Evolutionary conservation across 2,329 filamentous ascomycete genomes (phyloP).

Genomic region (Fusarium buharicum): DNA sequence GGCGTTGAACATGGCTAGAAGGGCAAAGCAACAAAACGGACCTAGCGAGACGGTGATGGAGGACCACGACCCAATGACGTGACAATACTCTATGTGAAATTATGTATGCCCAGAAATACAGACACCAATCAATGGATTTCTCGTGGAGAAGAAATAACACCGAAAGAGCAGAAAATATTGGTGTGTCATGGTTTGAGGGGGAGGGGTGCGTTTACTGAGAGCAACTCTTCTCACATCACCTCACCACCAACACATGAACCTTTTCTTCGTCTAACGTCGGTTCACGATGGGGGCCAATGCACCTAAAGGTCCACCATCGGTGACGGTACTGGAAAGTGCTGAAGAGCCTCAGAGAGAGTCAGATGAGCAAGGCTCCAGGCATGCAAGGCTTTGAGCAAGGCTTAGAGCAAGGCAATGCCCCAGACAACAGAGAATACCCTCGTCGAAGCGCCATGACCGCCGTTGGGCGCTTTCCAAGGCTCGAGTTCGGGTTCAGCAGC

Average conservation of each 20-base stretch:
- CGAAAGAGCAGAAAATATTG: slow-evolving; percentile 20
- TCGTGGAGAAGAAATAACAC: slow-evolving; percentile 24
- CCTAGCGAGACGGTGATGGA: slow-evolving; percentile 14
- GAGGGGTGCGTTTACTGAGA: slow-evolving; percentile 15
- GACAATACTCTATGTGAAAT: slow-evolving; percentile 14
- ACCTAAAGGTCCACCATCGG: slow-evolving; percentile 23
- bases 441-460: slow-evolving; percentile 23
- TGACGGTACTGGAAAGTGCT: slow-evolving; percentile 23
- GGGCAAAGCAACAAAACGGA: slow-evolving; percentile 26
- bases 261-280: slow-evolving; percentile 37
- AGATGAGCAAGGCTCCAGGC: not conserved
- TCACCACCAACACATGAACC: slow-evolving; percentile 7
- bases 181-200: slow-evolving; percentile 16
- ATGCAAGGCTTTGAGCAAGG: not conserved
- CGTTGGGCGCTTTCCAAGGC: slow-evolving; percentile 27
- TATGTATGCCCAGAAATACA: slow-evolving; percentile 41
- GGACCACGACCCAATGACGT: slow-evolving; percentile 31
- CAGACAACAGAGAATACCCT: slow-evolving; percentile 27
- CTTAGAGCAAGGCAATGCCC: not conserved
- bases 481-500: slow-evolving; percentile 35
- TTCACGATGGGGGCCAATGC: slow-evolving; percentile 29
- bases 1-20: slow-evolving; percentile 17
- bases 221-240: slow-evolving; percentile 1
- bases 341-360: slow-evolving; percentile 34
- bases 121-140: slow-evolving; percentile 28